Evolutionary conservation across 2,329 filamentous ascomycete species (phyloP).

Genomic region (Sphaerulina populicola): DNA sequence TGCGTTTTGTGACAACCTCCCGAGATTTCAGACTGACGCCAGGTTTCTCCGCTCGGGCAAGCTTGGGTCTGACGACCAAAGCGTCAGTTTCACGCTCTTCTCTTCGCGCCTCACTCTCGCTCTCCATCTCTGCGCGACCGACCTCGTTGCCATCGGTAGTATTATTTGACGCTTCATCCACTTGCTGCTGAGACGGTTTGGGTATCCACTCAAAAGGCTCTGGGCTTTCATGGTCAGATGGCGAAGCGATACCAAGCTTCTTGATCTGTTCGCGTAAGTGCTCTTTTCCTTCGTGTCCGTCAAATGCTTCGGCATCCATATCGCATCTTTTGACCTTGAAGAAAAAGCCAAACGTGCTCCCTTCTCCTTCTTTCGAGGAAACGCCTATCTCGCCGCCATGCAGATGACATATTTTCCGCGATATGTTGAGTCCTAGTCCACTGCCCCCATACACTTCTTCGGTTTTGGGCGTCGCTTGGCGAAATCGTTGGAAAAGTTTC

Average conservation of each 20-base stretch:
- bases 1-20: background rate
- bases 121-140: background rate
- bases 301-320: background rate
- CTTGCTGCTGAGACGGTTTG: background rate
- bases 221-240: slow-evolving; percentile 1
- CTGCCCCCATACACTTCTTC: slow-evolving; percentile 38
- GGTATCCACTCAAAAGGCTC: slow-evolving; percentile 15
- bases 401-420: slow-evolving; percentile 38
- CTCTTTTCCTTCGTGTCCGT: slow-evolving; percentile 5
- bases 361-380: slow-evolving; percentile 31
- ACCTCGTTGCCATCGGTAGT: slow-evolving; percentile 1
- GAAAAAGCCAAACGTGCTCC: slow-evolving; percentile 41
- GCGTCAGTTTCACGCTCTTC: background rate
- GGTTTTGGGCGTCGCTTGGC: slow-evolving; percentile 32
- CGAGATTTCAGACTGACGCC: background rate
- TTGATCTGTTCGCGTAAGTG: slow-evolving; percentile 11
- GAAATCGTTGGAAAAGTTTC: slow-evolving; percentile 39
- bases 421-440: slow-evolving; percentile 41
- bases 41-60: background rate
- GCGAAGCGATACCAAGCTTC: slow-evolving; percentile 6
- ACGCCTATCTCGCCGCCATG: slow-evolving; percentile 43
- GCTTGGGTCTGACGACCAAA: background rate
- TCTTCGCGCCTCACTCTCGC: background rate
- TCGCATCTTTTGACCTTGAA: slow-evolving; percentile 26
- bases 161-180: background rate